Evolutionary conservation across 768 basidiomycete genomes (phyloP), one percentile per base, ranked within the genome.

Genomic region (Russula compacta): DNA sequence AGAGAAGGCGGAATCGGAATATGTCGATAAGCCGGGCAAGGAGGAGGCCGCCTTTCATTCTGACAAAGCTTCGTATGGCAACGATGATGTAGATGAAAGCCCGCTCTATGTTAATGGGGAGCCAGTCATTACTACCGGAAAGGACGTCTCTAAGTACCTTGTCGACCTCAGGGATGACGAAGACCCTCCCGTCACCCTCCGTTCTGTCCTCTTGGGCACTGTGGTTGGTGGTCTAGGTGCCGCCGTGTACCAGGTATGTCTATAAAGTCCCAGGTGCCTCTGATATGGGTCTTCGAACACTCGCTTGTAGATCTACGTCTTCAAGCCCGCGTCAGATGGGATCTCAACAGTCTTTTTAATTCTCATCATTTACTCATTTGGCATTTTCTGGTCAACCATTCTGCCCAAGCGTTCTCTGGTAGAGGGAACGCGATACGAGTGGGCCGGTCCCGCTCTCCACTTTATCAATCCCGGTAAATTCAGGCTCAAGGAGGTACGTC

Each of bases 381-480:
- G 83, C 0, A 73, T 73, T 44, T 72, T 73, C 3, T 85, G 81
- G 82, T 77, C 80, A 1, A 71, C 69, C 8, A 70, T 82, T 65
- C 59, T 82, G 7, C 81, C 81, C 1, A 72, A 71, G 4, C 68
- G 71, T 3, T 67, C 71, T n/a, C 74, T 66, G 70, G 78, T 81
- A 9, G 71, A 74, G 53, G 79, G 79, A 2, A 80, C 79, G 3
- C 73, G 75, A 19, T 72, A 78, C 42, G 71, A 74, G 19, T 68
- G 71, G 38, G 67, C 83, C 1, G 78, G 69, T 1, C 73, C 74
- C 15, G 40, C 76, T 19, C 56, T 82, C 10, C 71, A 74, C 38
- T 77, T 82, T 59, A 70, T 85, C 65, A 85, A 85, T 61, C 83
- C 83, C 12, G 81, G 81, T 0, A 71, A 74, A n/a, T 85, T 84